Conservation (phyloP, 2,329 filamentous ascomycete genomes). For the Clarireedia paspali region DNA sequence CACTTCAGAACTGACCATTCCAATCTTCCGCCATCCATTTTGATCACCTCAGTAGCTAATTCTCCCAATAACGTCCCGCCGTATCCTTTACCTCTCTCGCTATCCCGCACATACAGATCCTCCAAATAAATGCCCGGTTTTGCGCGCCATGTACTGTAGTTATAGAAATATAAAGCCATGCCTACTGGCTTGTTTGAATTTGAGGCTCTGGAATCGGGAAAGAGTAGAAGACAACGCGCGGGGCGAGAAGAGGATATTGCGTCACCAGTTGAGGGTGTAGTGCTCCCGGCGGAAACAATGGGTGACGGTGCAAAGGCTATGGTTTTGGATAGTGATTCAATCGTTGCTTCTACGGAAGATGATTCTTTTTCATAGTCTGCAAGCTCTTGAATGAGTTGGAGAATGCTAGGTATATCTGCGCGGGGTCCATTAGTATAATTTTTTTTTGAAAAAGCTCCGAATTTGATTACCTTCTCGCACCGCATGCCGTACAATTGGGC, state of each 20-base stretch:
- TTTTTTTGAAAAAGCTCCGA: not conserved
- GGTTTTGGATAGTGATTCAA: slow-evolving; percentile 62
- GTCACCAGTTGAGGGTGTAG: slow-evolving; percentile 38
- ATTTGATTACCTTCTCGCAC: not conserved
- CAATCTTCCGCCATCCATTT: slow-evolving; percentile 64
- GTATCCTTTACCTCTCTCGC: slow-evolving; percentile 68
- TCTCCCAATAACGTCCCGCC: slow-evolving; percentile 67
- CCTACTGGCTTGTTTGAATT: slow-evolving; percentile 42
- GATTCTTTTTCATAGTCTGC: slow-evolving; percentile 81
- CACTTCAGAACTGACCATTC: slow-evolving; percentile 92
- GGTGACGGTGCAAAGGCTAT: slow-evolving; percentile 63
- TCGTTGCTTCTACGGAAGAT: slow-evolving; percentile 68
- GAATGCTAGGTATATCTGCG: slow-evolving; percentile 73
- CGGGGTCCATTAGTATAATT: not conserved
- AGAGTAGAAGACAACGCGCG: slow-evolving; percentile 68
- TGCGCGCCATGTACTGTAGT: slow-evolving; percentile 91
- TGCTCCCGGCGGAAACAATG: slow-evolving; percentile 36
- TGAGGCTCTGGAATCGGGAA: slow-evolving; percentile 33
- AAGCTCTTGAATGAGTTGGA: slow-evolving; percentile 74
- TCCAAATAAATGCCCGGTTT: slow-evolving; percentile 86
- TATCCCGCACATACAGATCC: slow-evolving; percentile 75
- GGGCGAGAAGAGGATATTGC: slow-evolving; percentile 50
- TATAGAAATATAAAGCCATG: slow-evolving; percentile 91
- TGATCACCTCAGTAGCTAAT: slow-evolving; percentile 71
- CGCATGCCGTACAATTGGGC: slow-evolving; percentile 4